Percentiles rank a stretch among this genome's conserved stretches.
phyloP scores from a whole-genome alignment of 179 eudicot species.

The Camellia oleifera region DNA sequence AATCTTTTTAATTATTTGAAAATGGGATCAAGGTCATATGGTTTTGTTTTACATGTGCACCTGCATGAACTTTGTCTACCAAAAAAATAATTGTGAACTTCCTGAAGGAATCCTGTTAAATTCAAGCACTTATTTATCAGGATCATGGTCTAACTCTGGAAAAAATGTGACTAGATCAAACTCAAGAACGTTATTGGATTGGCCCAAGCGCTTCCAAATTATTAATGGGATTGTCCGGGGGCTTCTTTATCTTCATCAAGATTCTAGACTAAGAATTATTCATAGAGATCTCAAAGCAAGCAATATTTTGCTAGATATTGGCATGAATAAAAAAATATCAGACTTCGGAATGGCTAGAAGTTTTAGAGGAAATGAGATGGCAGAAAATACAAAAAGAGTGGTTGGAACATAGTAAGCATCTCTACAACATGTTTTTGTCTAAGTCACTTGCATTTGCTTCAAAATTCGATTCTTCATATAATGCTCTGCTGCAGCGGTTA shows the following conservation, averaged over 20 bases:
- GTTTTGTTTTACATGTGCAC: not conserved
- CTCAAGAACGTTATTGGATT: not conserved
- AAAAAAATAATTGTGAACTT: too few species aligned
- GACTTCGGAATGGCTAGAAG: not conserved
- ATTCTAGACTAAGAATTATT: conserved; percentile 4
- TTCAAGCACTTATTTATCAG: not conserved
- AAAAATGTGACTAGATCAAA: not conserved
- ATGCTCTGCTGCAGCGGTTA: not conserved
- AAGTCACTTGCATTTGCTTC: not conserved
- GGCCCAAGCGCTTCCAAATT: not conserved
- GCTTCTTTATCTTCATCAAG: conserved; percentile 6
- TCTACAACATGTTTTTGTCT: not conserved
- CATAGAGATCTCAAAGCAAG: conserved; percentile 8
- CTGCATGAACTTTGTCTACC: too few species aligned
- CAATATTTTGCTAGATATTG: not conserved
- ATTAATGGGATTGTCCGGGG: conserved; percentile 1
- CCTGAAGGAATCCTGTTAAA: not conserved
- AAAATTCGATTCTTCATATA: not conserved
- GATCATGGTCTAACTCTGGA: not conserved
- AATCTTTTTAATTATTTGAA: too few species aligned
- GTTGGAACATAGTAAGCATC: conserved; percentile 1
- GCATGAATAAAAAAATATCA: conserved; percentile 7
- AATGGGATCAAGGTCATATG: too few species aligned
- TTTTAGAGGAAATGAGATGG: not conserved
- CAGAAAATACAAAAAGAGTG: not conserved